Evolutionary conservation across 73 alveolate genomes (phyloP).

Genomic region (Effrenium voratum): DNA sequence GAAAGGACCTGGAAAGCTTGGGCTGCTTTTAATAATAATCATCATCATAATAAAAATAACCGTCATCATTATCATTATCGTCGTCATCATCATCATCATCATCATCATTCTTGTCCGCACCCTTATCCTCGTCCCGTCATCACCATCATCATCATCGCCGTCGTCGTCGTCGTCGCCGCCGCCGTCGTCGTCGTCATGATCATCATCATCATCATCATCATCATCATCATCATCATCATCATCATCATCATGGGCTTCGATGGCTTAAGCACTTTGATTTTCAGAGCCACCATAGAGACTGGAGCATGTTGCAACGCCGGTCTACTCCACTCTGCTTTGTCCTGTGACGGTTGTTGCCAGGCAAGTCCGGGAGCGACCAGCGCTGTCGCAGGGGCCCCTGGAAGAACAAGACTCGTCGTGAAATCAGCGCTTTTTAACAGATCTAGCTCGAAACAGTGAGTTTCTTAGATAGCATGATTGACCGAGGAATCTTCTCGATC

Average conservation of each 20-base stretch:
- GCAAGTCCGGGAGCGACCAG: constrained; percentile 47
- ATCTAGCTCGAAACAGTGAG: background rate
- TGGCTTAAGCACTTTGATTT: background rate
- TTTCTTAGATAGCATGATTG: background rate
- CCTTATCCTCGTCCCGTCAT: too few species aligned
- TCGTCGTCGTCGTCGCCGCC: background rate
- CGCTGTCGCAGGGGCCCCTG: constrained; percentile 15
- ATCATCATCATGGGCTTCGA: background rate
- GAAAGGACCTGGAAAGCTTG: too few species aligned
- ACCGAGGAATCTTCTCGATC: constrained; percentile 28
- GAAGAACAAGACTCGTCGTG: background rate
- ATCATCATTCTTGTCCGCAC: background rate
- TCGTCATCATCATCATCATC: background rate
- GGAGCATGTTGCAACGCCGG: too few species aligned
- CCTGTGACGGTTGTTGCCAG: background rate
- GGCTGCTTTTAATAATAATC: background rate
- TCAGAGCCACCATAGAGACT: background rate
- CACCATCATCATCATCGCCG: background rate
- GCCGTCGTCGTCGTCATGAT: background rate
- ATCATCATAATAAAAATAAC: background rate
- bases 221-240: background rate
- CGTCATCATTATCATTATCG: background rate
- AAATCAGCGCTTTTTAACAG: background rate
- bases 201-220: background rate
- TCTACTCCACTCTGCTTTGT: too few species aligned